Percentiles rank a stretch among this genome's conserved stretches.
Conservation (phyloP, 257 asterid species). For the Gynochthodes officinalis region DNA sequence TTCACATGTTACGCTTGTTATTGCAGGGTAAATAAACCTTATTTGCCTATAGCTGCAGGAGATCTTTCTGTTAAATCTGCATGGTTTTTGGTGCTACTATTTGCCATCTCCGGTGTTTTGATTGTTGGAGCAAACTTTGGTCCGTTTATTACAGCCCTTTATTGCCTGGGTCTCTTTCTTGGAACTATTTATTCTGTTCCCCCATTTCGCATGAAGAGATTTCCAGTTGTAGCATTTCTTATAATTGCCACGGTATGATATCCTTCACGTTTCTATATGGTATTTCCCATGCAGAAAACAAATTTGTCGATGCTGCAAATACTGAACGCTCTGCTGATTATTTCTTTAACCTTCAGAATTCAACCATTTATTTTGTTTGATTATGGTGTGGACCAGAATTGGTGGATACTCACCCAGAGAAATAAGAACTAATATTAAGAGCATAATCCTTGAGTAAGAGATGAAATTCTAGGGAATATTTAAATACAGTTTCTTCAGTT, state of each 20-base stretch:
- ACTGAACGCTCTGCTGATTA: not conserved
- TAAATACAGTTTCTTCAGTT: not conserved
- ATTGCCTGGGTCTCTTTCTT: conserved; percentile 86
- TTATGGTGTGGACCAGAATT: not conserved
- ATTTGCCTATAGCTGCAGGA: conserved; percentile 98
- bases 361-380: not conserved
- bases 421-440: not conserved
- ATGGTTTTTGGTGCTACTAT: conserved; percentile 73
- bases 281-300: not conserved
- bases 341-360: not conserved
- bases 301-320: not conserved
- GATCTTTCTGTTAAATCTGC: conserved; percentile 88
- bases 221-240: conserved; percentile 77
- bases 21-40: conserved; percentile 97
- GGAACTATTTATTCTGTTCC: conserved; percentile 98
- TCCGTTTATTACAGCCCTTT: conserved; percentile 80
- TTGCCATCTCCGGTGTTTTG: conserved; percentile 71
- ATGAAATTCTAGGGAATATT: not conserved
- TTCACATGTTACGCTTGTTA: conserved; percentile 13
- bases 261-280: not conserved
- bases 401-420: not conserved
- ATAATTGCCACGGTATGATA: conserved; percentile 86
- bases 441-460: not conserved
- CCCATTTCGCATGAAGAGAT: conserved; percentile 91
- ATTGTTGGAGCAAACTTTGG: conserved; percentile 87